A percentile compares a stretch with the other conserved stretches of the same genome.
These are phyloP conservation scores for Dinochytrium kinnereticum DNA, from an alignment of 371 early-diverging fungal species.

Conservation along the genomic window DNA sequence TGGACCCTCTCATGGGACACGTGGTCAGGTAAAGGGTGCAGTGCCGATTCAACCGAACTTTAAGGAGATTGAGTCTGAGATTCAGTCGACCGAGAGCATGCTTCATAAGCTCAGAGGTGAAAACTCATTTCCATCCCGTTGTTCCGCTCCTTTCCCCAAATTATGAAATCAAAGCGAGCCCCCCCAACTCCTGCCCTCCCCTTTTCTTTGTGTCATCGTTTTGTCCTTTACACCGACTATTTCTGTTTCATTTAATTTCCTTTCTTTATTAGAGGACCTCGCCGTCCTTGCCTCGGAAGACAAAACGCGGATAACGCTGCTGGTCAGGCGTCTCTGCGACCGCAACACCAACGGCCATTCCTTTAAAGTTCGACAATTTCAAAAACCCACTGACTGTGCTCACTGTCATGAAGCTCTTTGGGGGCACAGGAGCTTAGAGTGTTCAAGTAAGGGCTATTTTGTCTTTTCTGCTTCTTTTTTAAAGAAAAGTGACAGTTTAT, in stretches of 20 bases:
- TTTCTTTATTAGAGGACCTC: conserved; percentile 45
- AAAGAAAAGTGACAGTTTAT: not conserved
- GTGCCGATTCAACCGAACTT: not conserved
- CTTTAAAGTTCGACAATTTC: conserved; percentile 47
- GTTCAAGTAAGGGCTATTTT: conserved; percentile 45
- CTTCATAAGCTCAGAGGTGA: conserved; percentile 38
- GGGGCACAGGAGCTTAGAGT: conserved; percentile 52
- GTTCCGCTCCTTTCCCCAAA: too few species aligned
- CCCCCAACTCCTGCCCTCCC: too few species aligned
- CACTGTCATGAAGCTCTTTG: conserved; percentile 55
- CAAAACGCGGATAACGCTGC: conserved; percentile 9
- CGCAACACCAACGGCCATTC: conserved; percentile 43
- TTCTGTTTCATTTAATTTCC: conserved; percentile 8
- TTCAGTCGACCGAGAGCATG: conserved; percentile 26
- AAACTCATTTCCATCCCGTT: conserved; percentile 17
- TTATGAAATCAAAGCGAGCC: too few species aligned
- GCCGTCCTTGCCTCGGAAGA: conserved; percentile 35
- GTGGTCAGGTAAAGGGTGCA: conserved; percentile 1
- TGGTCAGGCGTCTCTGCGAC: conserved; percentile 34
- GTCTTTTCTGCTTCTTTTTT: too few species aligned
- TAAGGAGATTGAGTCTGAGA: conserved; percentile 33
- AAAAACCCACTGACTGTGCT: conserved; percentile 55
- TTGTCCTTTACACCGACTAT: too few species aligned
- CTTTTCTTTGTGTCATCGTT: too few species aligned
- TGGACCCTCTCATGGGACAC: not conserved